A percentile compares a stretch with the other conserved stretches of the same genome.
phyloP scores from a whole-genome alignment of 805 yeast genomes.

The Schwanniomyces polymorphus region DNA sequence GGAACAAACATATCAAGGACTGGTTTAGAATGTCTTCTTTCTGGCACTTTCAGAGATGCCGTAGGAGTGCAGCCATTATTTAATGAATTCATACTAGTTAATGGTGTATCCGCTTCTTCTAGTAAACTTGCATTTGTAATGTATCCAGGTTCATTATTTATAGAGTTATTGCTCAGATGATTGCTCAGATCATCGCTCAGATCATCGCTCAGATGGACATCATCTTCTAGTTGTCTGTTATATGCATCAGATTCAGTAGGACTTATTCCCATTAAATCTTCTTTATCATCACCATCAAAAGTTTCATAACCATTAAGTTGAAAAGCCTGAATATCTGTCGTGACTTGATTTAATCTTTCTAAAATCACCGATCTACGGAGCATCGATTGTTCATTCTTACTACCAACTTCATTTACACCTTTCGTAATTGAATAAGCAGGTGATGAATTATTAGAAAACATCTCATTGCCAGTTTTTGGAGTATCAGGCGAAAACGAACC shows the following conservation, averaged over 20 bases:
- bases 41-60: constrained; percentile 39
- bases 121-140: not conserved
- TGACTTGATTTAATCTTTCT: constrained; percentile 38
- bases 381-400: constrained; percentile 9
- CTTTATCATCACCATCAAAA: not conserved
- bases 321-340: constrained; percentile 33
- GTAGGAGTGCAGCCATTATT: constrained; percentile 16
- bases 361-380: constrained; percentile 37
- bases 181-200: not conserved
- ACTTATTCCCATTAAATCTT: not conserved
- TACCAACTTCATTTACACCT: constrained; percentile 2
- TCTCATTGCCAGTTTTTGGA: constrained; percentile 16
- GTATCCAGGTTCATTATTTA: not conserved
- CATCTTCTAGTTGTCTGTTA: not conserved
- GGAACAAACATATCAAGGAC: constrained; percentile 60
- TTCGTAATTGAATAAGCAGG: constrained; percentile 3
- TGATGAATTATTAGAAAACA: constrained; percentile 7
- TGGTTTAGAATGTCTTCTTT: constrained; percentile 26
- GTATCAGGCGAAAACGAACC: constrained; percentile 41
- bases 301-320: constrained; percentile 21
- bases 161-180: not conserved
- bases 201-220: not conserved
- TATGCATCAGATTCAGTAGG: not conserved
- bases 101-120: constrained; percentile 26
- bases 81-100: constrained; percentile 35